Base-by-base conservation (phyloP, 176 grass and related monocot species). In the Puccinellia tenuiflora region DNA sequence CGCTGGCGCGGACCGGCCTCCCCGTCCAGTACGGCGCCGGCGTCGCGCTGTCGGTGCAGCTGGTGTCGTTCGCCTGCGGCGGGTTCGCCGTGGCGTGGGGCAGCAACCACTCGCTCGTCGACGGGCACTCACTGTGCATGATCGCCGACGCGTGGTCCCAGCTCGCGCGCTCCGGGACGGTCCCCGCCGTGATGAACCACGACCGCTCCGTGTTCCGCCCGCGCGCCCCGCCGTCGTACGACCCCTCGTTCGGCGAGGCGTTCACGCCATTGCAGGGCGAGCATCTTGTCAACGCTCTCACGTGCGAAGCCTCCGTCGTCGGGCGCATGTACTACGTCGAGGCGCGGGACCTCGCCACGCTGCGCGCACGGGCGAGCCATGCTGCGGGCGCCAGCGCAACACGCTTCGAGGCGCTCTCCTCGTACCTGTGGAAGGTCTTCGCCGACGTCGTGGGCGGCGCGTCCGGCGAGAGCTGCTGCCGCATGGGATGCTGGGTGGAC, bases 61-160 rank as follows among this genome's bases (percentile, higher is more conserved):
- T 92, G 25, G 75, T 90, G 14, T 50, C 70, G 13, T 93, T 93
- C 63, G 10, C 73, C 0, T 93, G 85, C 76, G 88, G 85, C 3
- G 91, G 88, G 8, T 93, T 88, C 85, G 70, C 85, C 62, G 55
- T 93, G 37, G 71, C 85, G 52, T 93, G 88, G 88, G 29, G 66
- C 39, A 90, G 73, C 29, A 88, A 65, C 63, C 88, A 93, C 25
- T 14, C 85, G 8, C 82, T 93, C 35, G 40, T 79, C 3, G 91
- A 93, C 17, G 88, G 87, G 5, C 21, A 77, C 6, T 76, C 86
- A 14, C 5, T 92, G 11, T 38, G 71, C 63, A 21, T 47, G 16
- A 61, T 87, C 22, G 68, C 65, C 38, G 61, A 34, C 42, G 31
- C 45, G 60, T 85, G 85, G 85, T 85, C 78, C 0, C 65, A 86